Evolutionary conservation across 2,329 filamentous ascomycete genomes (phyloP), one percentile per base, ranked within the genome.

Genomic region (Neonectria coccinea): DNA sequence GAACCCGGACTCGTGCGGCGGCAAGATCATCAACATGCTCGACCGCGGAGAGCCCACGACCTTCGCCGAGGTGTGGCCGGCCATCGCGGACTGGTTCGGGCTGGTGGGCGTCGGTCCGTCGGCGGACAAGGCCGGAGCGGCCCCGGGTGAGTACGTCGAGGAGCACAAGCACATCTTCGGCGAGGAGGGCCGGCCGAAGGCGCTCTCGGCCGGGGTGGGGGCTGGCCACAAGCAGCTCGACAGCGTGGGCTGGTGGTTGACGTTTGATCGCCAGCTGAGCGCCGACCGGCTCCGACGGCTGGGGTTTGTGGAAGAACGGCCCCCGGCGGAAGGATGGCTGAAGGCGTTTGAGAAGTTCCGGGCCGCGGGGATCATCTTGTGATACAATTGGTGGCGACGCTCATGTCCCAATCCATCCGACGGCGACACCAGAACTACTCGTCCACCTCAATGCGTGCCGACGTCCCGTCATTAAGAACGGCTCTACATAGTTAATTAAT

Each of bases 231-330:
- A 73, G 59, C 76, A 84, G 68, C 65, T 84, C 47, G 77, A 84
- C 68, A 75, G 79, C 63, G 74, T 84, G n/a, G 79, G 82, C 27
- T 79, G 77, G 72, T 79, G 82, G 81, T 72, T 85, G 54, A 80
- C 78, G 6, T 84, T 85, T 65, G 82, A 85, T 64, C 76, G 83
- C 25, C 80, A 84, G 55, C 71, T 85, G 67, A 82, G 80, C 58
- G 70, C 82, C 52, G 74, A 78, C 25, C 79, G 76, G 31, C 70
- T 84, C 12, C 76, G 78, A 20, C 72, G 70, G 8, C 71, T 77
- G 4, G 81, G 80, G 1, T 85, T 83, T 54, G 70, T 67, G 4
- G 79, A 78, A 36, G 74, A 82, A 52, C 75, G 70, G 29, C 69
- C 78, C 22, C 82, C 79, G 0, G 69, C 76, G 10, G 72, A 77